phyloP scores from a whole-genome alignment of 257 asterid species.

The Solanum verrucosum region DNA sequence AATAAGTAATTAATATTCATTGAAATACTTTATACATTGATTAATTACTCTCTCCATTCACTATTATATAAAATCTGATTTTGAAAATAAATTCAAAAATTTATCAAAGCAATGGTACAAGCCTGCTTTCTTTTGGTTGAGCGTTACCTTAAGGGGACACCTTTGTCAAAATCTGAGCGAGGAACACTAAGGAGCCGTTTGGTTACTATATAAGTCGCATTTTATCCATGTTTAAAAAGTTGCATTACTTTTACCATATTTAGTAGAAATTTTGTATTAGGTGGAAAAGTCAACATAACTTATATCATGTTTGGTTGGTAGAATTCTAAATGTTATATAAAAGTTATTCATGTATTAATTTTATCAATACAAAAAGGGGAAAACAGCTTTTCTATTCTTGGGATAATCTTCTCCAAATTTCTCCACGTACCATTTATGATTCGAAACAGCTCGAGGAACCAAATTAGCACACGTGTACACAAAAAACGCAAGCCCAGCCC shows the following conservation, averaged over 20 bases:
- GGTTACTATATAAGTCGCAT: background rate
- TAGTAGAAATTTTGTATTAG: too few relatives aligned
- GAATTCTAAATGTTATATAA: background rate
- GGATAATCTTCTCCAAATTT: slow-evolving; percentile 82
- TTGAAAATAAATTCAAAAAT: too few relatives aligned
- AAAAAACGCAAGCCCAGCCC: slow-evolving; percentile 64
- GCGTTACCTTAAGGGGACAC: background rate
- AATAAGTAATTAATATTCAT: too few relatives aligned
- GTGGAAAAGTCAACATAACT: background rate
- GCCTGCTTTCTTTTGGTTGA: background rate
- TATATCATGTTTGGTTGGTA: background rate
- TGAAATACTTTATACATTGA: too few relatives aligned
- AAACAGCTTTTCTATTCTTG: slow-evolving; percentile 34
- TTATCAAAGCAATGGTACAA: background rate
- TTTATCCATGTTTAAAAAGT: too few relatives aligned
- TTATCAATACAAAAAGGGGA: slow-evolving; percentile 45
- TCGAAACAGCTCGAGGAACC: slow-evolving; percentile 50
- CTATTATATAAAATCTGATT: too few relatives aligned
- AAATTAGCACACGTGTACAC: slow-evolving; percentile 53
- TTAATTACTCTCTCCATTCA: too few relatives aligned
- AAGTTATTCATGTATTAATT: too few relatives aligned
- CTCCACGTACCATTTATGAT: slow-evolving; percentile 57
- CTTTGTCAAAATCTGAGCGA: background rate
- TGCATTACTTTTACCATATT: too few relatives aligned
- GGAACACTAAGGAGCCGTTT: background rate